Percentiles rank a stretch among this genome's conserved stretches.
These are phyloP conservation scores for Boletellus deceptivus DNA, from an alignment of 1,284 basidiomycete species.

Conservation along the genomic window DNA sequence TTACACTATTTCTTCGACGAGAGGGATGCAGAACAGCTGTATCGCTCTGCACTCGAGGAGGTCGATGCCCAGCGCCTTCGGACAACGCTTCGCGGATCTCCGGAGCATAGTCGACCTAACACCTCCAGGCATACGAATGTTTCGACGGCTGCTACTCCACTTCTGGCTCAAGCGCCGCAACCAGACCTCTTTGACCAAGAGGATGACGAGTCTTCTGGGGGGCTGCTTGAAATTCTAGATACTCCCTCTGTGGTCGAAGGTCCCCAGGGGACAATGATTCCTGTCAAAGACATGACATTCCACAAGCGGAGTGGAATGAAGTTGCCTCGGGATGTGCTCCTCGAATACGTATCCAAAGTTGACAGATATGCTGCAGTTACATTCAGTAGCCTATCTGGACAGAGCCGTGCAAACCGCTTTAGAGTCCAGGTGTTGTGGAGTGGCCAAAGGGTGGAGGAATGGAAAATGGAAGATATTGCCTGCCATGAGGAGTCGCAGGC, in stretches of 20 bases:
- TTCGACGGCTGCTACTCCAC: background rate
- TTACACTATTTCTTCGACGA: constrained; percentile 76
- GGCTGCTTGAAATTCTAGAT: constrained; percentile 80
- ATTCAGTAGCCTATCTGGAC: constrained; percentile 64
- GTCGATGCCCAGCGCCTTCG: constrained; percentile 51
- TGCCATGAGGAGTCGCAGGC: constrained; percentile 80
- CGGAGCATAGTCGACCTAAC: constrained; percentile 1
- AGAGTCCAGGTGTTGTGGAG: constrained; percentile 74
- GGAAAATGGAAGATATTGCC: constrained; percentile 84
- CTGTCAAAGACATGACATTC: constrained; percentile 72
- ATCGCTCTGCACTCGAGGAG: constrained; percentile 55
- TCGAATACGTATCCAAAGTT: constrained; percentile 61
- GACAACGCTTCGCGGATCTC: constrained; percentile 49
- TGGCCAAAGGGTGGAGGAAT: constrained; percentile 60
- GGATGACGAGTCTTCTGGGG: constrained; percentile 53
- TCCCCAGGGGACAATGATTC: constrained; percentile 55
- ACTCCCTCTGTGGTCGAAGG: constrained; percentile 53
- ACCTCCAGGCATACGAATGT: constrained; percentile 2
- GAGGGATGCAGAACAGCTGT: constrained; percentile 63
- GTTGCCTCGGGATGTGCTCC: constrained; percentile 68
- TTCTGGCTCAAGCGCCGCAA: background rate
- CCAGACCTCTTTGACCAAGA: constrained; percentile 51
- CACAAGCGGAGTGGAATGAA: constrained; percentile 81
- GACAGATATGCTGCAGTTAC: constrained; percentile 76
- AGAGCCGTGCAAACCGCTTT: constrained; percentile 70